A percentile compares a stretch with the other conserved stretches of the same genome.
phyloP scores from a whole-genome alignment of 192 early-diverging fungal genomes.

The Backusella morwellensis region DNA sequence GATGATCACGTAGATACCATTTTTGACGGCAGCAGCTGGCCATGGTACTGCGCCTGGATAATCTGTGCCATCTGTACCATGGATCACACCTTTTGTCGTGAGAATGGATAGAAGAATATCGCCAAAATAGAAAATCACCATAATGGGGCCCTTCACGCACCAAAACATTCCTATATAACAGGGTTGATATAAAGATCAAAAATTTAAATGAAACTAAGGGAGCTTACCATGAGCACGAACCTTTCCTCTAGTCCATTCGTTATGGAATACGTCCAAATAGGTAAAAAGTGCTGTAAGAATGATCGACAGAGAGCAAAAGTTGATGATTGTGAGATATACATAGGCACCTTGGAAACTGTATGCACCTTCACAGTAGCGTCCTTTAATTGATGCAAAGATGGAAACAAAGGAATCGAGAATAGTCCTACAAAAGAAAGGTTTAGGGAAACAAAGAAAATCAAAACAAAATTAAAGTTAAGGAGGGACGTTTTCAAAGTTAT shows the following conservation, averaged over 20 bases:
- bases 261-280: constrained; percentile 31
- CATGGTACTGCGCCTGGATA: constrained; percentile 14
- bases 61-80: constrained; percentile 17
- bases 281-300: constrained; percentile 36
- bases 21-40: constrained; percentile 23
- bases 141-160: constrained; percentile 36
- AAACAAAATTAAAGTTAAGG: neutral
- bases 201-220: neutral
- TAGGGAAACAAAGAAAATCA: neutral
- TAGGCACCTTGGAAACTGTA: constrained; percentile 35
- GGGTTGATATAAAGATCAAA: neutral
- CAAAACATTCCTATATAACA: constrained; percentile 18
- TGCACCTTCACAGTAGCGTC: constrained; percentile 28
- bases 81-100: constrained; percentile 15
- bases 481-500: neutral
- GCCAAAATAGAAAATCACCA: constrained; percentile 30
- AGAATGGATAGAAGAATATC: constrained; percentile 20
- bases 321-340: constrained; percentile 36
- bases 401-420: constrained; percentile 33
- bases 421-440: constrained; percentile 1
- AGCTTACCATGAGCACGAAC: constrained; percentile 33
- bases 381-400: constrained; percentile 34
- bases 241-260: constrained; percentile 20
- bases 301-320: constrained; percentile 31
- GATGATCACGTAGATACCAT: constrained; percentile 26